Base-by-base conservation (phyloP, 2,329 filamentous ascomycete species). In the Fusarium sp. region DNA sequence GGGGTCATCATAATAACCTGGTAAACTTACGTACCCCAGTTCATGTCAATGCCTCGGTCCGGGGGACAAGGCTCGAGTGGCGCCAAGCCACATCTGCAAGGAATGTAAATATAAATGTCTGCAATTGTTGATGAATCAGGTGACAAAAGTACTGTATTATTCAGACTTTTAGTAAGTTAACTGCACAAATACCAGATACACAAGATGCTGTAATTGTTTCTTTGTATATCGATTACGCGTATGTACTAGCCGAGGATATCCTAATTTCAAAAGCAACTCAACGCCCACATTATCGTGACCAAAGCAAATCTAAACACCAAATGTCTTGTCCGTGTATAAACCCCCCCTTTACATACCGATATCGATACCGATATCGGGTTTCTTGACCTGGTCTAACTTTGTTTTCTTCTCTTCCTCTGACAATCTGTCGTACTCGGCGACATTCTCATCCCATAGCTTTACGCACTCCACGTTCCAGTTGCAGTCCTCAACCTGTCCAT, bases 381-480 rank as follows among this genome's bases (percentile, higher is more conserved):
- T 66, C 31, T 70, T 70, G 19, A 69, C 73, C 54, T 81, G 76
- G 31, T 83, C 80, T 7, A 84, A 77, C 42, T 81, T 77, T 64
- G 82, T 81, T 55, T 85, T 84, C 76, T 90, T 86, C 71, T 92
- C 88, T 47, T 89, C 87, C 9, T 86, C 84, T 0, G 86, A 77
- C 7, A 92, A 79, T 26, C 82, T 82, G 7, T 88, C 85, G 77
- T 89, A 92, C 21, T 83, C 84, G 3, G 85, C 87, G 1, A 87
- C 87, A 70, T 91, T 86, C 67, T 84, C 83, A 68, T 92, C 90
- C 90, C 90, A 93, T 70, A 85, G 80, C 26, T 80, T 81, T 13
- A 92, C 88, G 70, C 91, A 92, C 6, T 88, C 85, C 7, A 81
- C 76, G 43, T 89, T 84, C 90, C 90, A 92, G 73, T 92, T 92